Evolutionary conservation across 106 monocot species (phyloP).

Genomic region (Acorus gramineus): DNA sequence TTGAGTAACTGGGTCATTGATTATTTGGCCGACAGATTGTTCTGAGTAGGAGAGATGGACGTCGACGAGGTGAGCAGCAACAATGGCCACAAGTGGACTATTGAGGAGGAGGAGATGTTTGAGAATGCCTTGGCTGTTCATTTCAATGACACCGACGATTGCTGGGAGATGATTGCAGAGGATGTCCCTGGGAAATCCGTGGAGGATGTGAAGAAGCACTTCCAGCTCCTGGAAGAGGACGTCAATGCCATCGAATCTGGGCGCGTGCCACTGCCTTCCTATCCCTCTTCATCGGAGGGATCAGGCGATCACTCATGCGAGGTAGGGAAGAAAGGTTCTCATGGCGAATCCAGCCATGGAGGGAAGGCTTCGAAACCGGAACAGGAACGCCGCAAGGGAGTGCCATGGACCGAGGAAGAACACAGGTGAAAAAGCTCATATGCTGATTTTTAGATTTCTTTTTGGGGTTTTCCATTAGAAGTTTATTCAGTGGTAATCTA

Average conservation of each 20-base stretch:
- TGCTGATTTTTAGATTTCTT: too few species aligned
- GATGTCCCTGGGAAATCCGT: conserved; percentile 41
- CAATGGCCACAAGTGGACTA: conserved; percentile 41
- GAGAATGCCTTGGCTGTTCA: conserved; percentile 57
- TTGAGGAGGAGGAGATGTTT: conserved; percentile 85
- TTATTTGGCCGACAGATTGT: conserved; percentile 1
- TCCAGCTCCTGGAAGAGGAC: conserved; percentile 64
- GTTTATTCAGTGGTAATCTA: too few species aligned
- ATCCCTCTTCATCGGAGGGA: conserved; percentile 33
- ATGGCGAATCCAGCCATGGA: conserved; percentile 24
- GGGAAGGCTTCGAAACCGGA: conserved; percentile 58
- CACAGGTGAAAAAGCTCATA: conserved; percentile 46
- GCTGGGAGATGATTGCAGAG: conserved; percentile 69
- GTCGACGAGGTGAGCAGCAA: conserved; percentile 42
- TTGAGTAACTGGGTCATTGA: background rate
- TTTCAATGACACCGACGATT: conserved; percentile 18
- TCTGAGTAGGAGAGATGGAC: conserved; percentile 10
- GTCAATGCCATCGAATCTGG: conserved; percentile 66
- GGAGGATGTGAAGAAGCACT: conserved; percentile 70
- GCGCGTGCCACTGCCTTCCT: conserved; percentile 56
- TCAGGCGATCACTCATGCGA: conserved; percentile 13
- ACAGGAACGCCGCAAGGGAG: conserved; percentile 78
- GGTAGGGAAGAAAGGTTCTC: conserved; percentile 22
- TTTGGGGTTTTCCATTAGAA: too few species aligned
- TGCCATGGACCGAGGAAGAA: conserved; percentile 96